Evolutionary conservation across 305 asterid genomes (phyloP).

Genomic region (Caryopteris hybrid): DNA sequence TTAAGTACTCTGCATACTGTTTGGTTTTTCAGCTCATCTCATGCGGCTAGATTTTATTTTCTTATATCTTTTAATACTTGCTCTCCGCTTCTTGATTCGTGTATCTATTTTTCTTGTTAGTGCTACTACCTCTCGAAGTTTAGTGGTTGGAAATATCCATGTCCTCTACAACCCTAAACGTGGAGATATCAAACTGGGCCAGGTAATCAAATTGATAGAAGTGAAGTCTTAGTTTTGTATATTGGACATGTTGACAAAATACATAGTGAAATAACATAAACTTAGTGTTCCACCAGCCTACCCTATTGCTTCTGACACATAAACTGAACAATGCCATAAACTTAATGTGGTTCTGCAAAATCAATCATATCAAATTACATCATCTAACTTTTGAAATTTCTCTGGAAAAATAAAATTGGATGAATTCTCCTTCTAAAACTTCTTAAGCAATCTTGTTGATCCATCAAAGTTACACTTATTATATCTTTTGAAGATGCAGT

Average conservation of each 20-base stretch:
- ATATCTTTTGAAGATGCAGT: neutral
- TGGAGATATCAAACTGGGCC: slow-evolving; percentile 91
- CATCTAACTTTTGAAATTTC: neutral
- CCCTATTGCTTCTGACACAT: neutral
- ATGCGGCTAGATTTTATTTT: neutral
- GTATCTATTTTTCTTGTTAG: slow-evolving; percentile 28
- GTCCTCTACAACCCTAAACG: slow-evolving; percentile 83
- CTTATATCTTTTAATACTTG: neutral
- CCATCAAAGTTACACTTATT: neutral
- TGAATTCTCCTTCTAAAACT: neutral
- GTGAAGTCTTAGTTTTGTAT: slow-evolving; percentile 3
- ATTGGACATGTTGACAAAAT: slow-evolving; percentile 1
- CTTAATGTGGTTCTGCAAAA: neutral
- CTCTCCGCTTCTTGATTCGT: slow-evolving; percentile 5
- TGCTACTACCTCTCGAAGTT: slow-evolving; percentile 31
- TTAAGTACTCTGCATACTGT: neutral
- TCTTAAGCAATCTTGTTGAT: neutral
- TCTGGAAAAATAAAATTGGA: neutral
- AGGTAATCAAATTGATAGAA: slow-evolving; percentile 40
- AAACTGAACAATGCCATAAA: neutral
- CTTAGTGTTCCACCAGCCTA: neutral
- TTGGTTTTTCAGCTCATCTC: slow-evolving; percentile 6
- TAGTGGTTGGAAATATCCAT: slow-evolving; percentile 77
- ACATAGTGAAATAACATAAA: slow-evolving; percentile 5
- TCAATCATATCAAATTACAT: neutral